Evolutionary conservation across 345 rosid genomes (phyloP).

Genomic region (Arabidopsis thaliana): TAIR10.1 NC_003075.7:8629501-8630000

Average conservation of each 20-base stretch:
- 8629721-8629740: no score
- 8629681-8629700: neutral
- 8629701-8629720: conserved; percentile 6
- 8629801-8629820: neutral
- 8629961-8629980: conserved; percentile 89
- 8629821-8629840: neutral
- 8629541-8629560: neutral
- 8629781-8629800: neutral
- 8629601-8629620: conserved; percentile 26
- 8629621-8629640: neutral
- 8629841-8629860: neutral
- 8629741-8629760: no score
- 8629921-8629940: conserved; percentile 57
- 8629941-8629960: conserved; percentile 88
- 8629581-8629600: neutral
- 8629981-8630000: conserved; percentile 80
- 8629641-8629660: neutral
- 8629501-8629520: conserved; percentile 47
- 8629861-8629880: conserved; percentile 28
- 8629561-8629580: neutral
- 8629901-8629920: neutral
- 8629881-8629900: neutral
- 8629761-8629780: no score
- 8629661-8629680: no score
- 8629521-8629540: neutral